Percentiles rank a stretch among this genome's conserved stretches.
Evolutionary conservation across 805 yeast species (phyloP).

Genomic region (Candida ascalaphidarum): DNA sequence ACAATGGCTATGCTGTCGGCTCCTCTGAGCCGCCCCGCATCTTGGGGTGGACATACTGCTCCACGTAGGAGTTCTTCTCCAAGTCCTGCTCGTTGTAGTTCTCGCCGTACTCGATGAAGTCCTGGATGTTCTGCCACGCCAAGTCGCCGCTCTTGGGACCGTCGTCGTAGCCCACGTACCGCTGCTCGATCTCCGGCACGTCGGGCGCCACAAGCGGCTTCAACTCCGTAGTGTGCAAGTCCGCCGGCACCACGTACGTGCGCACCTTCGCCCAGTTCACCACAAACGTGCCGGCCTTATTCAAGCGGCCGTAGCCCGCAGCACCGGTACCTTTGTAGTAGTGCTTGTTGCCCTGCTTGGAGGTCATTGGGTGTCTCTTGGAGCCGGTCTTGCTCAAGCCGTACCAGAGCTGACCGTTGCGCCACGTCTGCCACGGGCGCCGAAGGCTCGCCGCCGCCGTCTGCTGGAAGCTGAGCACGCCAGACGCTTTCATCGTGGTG

Average conservation of each 20-base stretch:
- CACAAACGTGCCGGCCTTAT: slow-evolving; percentile 64
- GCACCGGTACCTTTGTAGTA: slow-evolving; percentile 96
- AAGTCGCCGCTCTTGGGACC: slow-evolving; percentile 71
- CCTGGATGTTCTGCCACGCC: slow-evolving; percentile 62
- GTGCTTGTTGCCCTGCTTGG: slow-evolving; percentile 91
- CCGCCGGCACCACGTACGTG: slow-evolving; percentile 77
- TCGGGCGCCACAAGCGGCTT: slow-evolving; percentile 74
- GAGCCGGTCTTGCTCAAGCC: slow-evolving; percentile 74
- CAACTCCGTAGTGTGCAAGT: slow-evolving; percentile 29
- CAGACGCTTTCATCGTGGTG: slow-evolving; percentile 10
- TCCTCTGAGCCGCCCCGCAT: too few relatives aligned
- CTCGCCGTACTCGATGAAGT: slow-evolving; percentile 70
- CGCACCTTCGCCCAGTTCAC: slow-evolving; percentile 82
- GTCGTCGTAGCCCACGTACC: slow-evolving; percentile 57
- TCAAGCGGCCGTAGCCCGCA: slow-evolving; percentile 80
- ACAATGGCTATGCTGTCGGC: too few relatives aligned
- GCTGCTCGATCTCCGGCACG: slow-evolving; percentile 61
- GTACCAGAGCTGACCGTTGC: slow-evolving; percentile 78
- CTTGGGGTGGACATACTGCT: slow-evolving; percentile 26
- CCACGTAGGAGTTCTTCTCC: slow-evolving; percentile 24
- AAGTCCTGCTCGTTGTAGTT: slow-evolving; percentile 30
- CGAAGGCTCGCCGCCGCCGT: slow-evolving; percentile 39
- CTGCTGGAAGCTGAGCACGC: slow-evolving; percentile 12
- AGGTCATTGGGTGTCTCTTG: slow-evolving; percentile 74
- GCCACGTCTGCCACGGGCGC: slow-evolving; percentile 84